phyloP scores from a whole-genome alignment of 1,139 yeast genomes.

The Magnusiomyces tetraspermus region DNA sequence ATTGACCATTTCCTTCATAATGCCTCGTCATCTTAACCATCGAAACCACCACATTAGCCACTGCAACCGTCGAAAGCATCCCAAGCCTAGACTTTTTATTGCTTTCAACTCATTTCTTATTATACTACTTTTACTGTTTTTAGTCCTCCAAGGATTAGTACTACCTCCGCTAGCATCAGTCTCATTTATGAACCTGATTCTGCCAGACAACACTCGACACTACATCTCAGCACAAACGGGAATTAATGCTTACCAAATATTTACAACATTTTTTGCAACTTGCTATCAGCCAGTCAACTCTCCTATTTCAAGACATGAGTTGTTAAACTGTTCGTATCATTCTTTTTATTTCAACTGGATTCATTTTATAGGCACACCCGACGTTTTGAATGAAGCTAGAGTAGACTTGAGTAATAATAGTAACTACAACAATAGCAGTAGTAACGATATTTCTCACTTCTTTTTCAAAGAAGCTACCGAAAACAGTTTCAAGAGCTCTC shows the following conservation, averaged over 20 bases:
- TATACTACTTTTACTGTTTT: neutral
- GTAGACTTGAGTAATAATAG: no score
- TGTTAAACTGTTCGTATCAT: neutral
- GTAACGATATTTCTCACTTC: no score
- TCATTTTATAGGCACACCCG: constrained; percentile 1
- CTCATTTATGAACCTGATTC: neutral
- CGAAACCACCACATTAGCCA: neutral
- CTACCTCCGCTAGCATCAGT: neutral
- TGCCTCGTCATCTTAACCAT: neutral
- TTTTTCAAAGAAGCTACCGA: neutral
- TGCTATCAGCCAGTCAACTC: neutral
- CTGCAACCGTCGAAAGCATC: neutral
- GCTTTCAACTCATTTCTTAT: neutral
- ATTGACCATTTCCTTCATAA: neutral
- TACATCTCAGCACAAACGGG: constrained; percentile 1
- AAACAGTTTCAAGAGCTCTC: neutral
- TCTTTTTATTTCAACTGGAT: constrained; percentile 3
- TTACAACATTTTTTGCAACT: constrained; percentile 2
- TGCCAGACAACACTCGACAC: constrained; percentile 4
- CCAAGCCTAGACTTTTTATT: constrained; percentile 2
- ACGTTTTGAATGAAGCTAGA: neutral
- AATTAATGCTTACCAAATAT: neutral
- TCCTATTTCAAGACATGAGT: neutral
- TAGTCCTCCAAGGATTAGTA: constrained; percentile 1
- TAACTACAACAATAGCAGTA: no score